phyloP scores from a whole-genome alignment of 768 basidiomycete species.

The Mycena vulgaris region DNA sequence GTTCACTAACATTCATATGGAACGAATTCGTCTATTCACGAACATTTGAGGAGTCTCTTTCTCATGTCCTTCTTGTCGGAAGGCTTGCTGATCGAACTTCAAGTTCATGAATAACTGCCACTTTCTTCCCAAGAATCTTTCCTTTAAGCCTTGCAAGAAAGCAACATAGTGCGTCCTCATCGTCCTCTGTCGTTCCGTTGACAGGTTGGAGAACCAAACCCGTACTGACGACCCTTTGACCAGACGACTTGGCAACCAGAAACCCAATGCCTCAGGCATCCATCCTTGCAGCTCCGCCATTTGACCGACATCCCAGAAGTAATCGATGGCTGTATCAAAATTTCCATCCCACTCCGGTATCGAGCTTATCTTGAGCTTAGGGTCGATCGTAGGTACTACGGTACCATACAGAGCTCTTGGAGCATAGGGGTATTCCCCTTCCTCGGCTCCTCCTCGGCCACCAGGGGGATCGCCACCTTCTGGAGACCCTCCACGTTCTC shows the following conservation, averaged over 20 bases:
- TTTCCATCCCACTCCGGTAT: background rate
- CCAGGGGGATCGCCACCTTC: no score
- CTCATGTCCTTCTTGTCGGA: background rate
- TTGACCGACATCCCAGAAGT: no score
- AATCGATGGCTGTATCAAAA: background rate
- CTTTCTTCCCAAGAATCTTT: background rate
- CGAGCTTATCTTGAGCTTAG: background rate
- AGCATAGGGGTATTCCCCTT: no score
- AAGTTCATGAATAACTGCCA: background rate
- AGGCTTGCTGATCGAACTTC: background rate
- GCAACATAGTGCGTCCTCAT: background rate
- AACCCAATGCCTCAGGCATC: background rate
- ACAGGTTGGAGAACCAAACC: background rate
- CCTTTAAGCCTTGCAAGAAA: background rate
- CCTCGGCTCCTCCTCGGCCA: no score
- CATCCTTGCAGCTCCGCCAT: background rate
- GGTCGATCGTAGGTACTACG: background rate
- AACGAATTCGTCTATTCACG: background rate
- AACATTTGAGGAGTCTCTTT: background rate
- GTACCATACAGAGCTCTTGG: background rate
- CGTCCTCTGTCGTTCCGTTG: background rate
- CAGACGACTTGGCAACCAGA: background rate
- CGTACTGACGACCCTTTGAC: background rate
- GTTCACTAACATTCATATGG: background rate
- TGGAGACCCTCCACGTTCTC: no score